A percentile compares a stretch with the other conserved stretches of the same genome.
phyloP scores from a whole-genome alignment of 345 rosid genomes.

The Eucalyptus pauciflora region DNA sequence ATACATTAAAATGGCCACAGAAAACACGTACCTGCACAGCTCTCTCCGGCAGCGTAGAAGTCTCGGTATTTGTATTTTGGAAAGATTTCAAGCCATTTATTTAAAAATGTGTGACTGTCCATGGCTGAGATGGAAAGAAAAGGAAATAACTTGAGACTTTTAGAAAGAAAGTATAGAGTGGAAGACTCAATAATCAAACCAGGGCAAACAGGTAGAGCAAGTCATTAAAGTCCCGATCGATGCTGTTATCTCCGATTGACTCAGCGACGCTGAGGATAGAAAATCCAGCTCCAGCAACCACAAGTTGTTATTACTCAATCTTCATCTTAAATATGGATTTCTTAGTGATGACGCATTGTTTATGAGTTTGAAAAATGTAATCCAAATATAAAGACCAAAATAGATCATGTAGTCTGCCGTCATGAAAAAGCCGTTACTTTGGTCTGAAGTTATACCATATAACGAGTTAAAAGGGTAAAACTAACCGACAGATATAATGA shows the following conservation, averaged over 20 bases:
- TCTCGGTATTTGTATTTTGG: not conserved
- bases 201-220: not conserved
- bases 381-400: not conserved
- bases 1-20: no score
- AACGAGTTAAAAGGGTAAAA: not conserved
- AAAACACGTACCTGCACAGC: not conserved
- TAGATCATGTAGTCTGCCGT: not conserved
- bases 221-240: not conserved
- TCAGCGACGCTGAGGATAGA: not conserved
- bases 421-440: not conserved
- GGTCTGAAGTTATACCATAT: not conserved
- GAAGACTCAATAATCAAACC: not conserved
- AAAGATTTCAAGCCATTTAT: not conserved
- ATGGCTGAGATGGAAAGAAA: not conserved
- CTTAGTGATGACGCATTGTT: not conserved
- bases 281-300: not conserved
- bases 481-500: not conserved
- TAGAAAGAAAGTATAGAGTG: not conserved
- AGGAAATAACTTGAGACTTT: not conserved
- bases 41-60: not conserved
- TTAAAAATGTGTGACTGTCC: not conserved
- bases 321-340: not conserved
- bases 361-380: not conserved
- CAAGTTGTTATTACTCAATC: not conserved
- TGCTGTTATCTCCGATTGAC: not conserved